Base-by-base conservation (phyloP, 495 filamentous ascomycete species). In the Entonaema liquescens region DNA sequence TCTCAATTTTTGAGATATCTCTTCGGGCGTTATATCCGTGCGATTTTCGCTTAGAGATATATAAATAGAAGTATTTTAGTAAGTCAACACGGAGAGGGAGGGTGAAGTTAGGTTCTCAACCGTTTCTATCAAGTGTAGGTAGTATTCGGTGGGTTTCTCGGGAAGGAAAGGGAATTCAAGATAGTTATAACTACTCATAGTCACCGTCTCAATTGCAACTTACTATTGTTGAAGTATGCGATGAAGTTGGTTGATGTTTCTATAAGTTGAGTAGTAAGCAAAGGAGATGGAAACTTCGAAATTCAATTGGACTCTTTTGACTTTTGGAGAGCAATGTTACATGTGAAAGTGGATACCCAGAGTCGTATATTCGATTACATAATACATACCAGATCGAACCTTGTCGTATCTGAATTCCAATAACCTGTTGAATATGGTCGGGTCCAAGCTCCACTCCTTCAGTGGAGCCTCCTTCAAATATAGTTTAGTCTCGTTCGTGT, bases 401-500 rank as follows among this genome's bases (percentile, higher is more conserved):
- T 40, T 8, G 17, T 19, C 42, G 17, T 19, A 47, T 21, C 8
- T 21, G 17, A 11, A 47, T 19, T 12, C 42, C 19, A 47, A 47
- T 47, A 47, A 17, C 42, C n/a, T 47, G 7, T 13, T 8, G 12
- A 17, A 17, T 47, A 17, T 38, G 42, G 42, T 47, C 17, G 42
- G 42, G 17, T 17, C 40, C 17, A 42, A 42, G 19, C 42, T 47
- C 35, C 42, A 8, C 23, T n/a, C 19, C 28, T 35, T 2, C 28
- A 31, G 19, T n/a, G 26, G 11, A 12, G 11, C 21, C 29, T 15
- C 56, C 29, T 15, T 49, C 9, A 19, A 52, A 60, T 50, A 11
- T 6, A 53, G 52, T 65, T 47, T 70, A 70, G 62, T 21, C 12
- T 11, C 6, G 1, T 4, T 19, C 28, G 6, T 11, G n/a, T 53